A percentile compares a stretch with the other conserved stretches of the same genome.
These are phyloP conservation scores for Hypoxylon subgilvum DNA, from an alignment of 495 filamentous ascomycete genomes.

Conservation along the genomic window DNA sequence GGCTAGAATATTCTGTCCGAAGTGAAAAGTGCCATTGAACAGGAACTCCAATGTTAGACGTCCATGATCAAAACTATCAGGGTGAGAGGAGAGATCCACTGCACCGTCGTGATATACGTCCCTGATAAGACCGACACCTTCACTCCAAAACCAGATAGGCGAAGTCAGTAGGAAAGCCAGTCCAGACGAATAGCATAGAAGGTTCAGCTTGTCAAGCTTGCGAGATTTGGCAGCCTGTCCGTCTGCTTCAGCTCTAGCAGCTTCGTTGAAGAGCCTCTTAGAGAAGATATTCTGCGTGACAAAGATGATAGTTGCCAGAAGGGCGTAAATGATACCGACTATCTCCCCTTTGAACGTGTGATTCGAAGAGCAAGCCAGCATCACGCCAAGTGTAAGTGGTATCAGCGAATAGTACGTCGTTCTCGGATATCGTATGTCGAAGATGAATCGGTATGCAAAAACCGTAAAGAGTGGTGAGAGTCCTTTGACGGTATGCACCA, in stretches of 20 bases:
- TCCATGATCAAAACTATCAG: conserved; percentile 78
- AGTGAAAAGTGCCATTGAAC: conserved; percentile 97
- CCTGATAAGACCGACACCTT: conserved; percentile 75
- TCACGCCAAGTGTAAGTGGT: conserved; percentile 88
- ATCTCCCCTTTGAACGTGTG: conserved; percentile 77
- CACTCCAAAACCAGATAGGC: conserved; percentile 93
- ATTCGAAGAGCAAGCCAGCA: conserved; percentile 91
- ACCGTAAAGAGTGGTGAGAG: conserved; percentile 96
- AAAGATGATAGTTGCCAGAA: conserved; percentile 88
- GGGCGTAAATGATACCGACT: conserved; percentile 83
- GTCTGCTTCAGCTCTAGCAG: conserved; percentile 77
- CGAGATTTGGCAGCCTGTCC: conserved; percentile 59
- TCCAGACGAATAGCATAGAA: conserved; percentile 93
- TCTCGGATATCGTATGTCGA: conserved; percentile 82
- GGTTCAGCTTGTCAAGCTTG: conserved; percentile 95
- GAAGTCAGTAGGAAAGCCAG: conserved; percentile 86
- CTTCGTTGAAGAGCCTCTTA: conserved; percentile 98
- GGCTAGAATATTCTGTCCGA: conserved; percentile 92
- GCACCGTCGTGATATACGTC: conserved; percentile 75
- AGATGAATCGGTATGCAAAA: conserved; percentile 86
- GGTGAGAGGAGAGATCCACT: conserved; percentile 63
- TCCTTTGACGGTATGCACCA: conserved; percentile 99
- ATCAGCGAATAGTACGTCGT: conserved; percentile 93
- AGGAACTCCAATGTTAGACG: conserved; percentile 81
- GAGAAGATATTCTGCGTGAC: conserved; percentile 99